Evolutionary conservation across 306 rosid species (phyloP), one percentile per base, ranked within the genome.

Genomic region (Sindora glabra): DNA sequence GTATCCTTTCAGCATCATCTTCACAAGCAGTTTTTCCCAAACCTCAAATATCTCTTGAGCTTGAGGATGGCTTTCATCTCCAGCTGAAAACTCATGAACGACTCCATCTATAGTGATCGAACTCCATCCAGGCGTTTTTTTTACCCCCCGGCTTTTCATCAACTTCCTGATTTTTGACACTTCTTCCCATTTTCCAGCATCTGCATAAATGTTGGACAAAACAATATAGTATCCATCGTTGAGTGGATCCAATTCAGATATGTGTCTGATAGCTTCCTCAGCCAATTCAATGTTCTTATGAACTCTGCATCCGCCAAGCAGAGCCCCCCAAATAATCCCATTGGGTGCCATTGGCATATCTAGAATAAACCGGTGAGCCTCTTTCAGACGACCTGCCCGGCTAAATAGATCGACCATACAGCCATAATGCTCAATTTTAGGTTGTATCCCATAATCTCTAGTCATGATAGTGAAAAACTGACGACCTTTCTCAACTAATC

Each of bases 401-500:
- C 82, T 77, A 12, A 79, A 49, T 18, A 82, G 80, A 79, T 82
- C 89, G 23, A 76, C 82, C 78, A 82, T 65, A 36, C 85, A 82
- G 19, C 85, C 82, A 55, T 73, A 82, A 52, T 82, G 85, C 64
- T 82, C 85, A 32, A 78, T 66, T 41, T 38, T 37, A 2, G 85
- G 84, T 58, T 65, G 44, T 15, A 78, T 30, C 8, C 69, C 77
- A 61, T 79, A 76, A 47, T 76, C 83, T 6, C 33, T 34, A 61
- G 63, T 67, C 83, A 83, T 83, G 41, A 63, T 67, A 6, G 53
- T 23, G 42, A 83, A 83, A 63, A 62, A 76, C 18, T 70, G 64
- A 14, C 68, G 79, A 7, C 86, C 86, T 39, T 77, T 22, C 8
- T 62, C 74, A 18, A 81, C 65, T 70, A 77, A 41, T 29, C 83